A percentile compares a stretch with the other conserved stretches of the same genome.
Conservation (phyloP, 192 early-diverging fungal species). For the Helicostylum pulchrum region DNA sequence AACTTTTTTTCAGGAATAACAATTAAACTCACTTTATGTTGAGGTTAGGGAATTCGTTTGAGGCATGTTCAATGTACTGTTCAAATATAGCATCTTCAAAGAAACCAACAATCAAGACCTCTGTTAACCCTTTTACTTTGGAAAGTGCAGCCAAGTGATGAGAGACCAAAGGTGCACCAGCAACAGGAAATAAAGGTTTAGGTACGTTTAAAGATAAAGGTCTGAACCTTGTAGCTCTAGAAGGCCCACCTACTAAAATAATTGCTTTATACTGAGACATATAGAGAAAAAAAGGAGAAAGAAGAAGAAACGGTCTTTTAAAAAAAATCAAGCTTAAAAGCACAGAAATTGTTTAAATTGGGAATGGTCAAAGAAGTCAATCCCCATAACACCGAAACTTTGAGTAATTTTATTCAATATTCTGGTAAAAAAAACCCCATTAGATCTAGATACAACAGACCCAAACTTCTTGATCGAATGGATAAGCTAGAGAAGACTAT, state of each 20-base stretch:
- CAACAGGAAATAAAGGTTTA: conserved; percentile 97
- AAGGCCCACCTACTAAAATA: conserved; percentile 96
- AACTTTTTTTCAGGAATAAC: background rate
- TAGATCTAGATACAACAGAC: no score
- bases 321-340: conserved; percentile 9
- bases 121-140: conserved; percentile 81
- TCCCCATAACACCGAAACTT: no score
- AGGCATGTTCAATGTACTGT: conserved; percentile 80
- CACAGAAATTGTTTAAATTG: no score
- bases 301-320: conserved; percentile 1
- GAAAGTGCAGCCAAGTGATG: conserved; percentile 95
- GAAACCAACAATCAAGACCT: conserved; percentile 95
- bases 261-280: conserved; percentile 66
- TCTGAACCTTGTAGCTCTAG: conserved; percentile 94
- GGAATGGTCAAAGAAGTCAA: no score
- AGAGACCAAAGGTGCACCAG: conserved; percentile 90
- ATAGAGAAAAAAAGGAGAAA: background rate
- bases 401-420: no score
- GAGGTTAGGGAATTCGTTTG: conserved; percentile 82
- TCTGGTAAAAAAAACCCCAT: no score
- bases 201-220: conserved; percentile 94
- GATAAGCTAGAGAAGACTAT: no score
- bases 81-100: conserved; percentile 94
- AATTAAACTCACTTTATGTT: conserved; percentile 65
- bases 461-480: no score